Percentiles rank a stretch among this genome's conserved stretches.
phyloP scores from a whole-genome alignment of 2,329 filamentous ascomycete genomes.

The Phialophora chinensis region DNA sequence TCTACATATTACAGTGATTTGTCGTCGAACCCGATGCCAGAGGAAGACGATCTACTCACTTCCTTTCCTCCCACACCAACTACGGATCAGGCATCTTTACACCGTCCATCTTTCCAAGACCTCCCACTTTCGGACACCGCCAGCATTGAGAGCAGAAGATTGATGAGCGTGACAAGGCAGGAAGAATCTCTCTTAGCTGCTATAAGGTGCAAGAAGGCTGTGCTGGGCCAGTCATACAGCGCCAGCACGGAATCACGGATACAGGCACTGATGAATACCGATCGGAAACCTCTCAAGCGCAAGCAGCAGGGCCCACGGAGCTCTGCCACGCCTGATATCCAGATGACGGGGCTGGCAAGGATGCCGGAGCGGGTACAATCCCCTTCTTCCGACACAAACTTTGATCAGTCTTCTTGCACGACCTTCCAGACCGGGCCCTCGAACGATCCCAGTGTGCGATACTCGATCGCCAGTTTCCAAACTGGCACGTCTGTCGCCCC shows the following conservation, averaged over 20 bases:
- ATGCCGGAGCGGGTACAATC: slow-evolving; percentile 11
- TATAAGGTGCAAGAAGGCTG: slow-evolving; percentile 56
- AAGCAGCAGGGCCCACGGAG: not conserved
- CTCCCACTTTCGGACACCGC: slow-evolving; percentile 35
- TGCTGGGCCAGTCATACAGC: slow-evolving; percentile 43
- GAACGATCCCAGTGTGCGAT: slow-evolving; percentile 29
- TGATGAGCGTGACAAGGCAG: slow-evolving; percentile 61
- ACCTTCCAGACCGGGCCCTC: slow-evolving; percentile 38
- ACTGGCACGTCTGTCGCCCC: slow-evolving; percentile 30
- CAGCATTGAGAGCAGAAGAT: slow-evolving; percentile 47
- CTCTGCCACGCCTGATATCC: slow-evolving; percentile 12
- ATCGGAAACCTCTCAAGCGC: slow-evolving; percentile 8
- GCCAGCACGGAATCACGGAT: slow-evolving; percentile 46
- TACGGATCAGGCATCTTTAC: slow-evolving; percentile 23
- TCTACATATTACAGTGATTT: slow-evolving; percentile 32
- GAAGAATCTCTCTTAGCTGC: slow-evolving; percentile 60
- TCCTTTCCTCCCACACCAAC: slow-evolving; percentile 35
- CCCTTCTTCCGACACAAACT: slow-evolving; percentile 24
- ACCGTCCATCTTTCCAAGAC: slow-evolving; percentile 29
- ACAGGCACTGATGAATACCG: slow-evolving; percentile 26
- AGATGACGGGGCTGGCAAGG: slow-evolving; percentile 1
- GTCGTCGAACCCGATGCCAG: slow-evolving; percentile 23
- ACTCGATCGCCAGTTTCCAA: slow-evolving; percentile 36
- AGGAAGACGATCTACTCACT: slow-evolving; percentile 31
- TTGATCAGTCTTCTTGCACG: slow-evolving; percentile 33